Conservation (phyloP, 163 green algal genomes). For the Scenedesmus sp. region DNA sequence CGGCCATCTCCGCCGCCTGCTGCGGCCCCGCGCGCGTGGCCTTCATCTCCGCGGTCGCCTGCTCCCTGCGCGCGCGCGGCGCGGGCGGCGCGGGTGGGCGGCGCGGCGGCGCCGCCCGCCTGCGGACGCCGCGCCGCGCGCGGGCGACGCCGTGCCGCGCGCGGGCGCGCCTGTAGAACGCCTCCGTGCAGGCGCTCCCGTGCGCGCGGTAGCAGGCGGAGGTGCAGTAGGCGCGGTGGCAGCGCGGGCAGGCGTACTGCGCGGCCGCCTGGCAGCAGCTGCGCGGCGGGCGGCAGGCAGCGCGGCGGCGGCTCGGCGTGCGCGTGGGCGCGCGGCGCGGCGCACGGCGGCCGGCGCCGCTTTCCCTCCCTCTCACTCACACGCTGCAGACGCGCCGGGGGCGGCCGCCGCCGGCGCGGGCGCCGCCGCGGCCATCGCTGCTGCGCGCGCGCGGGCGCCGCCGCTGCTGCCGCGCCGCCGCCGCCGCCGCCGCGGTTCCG, state of each 20-base stretch:
- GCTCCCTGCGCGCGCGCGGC: constrained; percentile 60
- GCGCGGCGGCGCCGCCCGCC: too few species aligned
- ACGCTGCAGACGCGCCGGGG: constrained; percentile 29
- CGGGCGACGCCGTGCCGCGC: too few species aligned
- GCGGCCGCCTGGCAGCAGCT: constrained; percentile 71
- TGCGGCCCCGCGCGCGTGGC: constrained; percentile 51
- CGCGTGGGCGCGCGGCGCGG: too few species aligned
- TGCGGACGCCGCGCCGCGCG: too few species aligned
- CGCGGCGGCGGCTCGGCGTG: too few species aligned
- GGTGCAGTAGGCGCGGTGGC: constrained; percentile 84
- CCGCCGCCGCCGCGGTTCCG: too few species aligned
- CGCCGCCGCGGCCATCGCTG: constrained; percentile 1
- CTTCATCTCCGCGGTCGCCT: constrained; percentile 60
- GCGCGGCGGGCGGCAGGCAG: constrained; percentile 12
- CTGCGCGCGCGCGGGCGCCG: not conserved
- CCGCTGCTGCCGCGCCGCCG: not conserved
- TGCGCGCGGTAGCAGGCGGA: constrained; percentile 84
- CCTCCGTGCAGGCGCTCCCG: constrained; percentile 74
- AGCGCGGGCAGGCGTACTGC: constrained; percentile 84
- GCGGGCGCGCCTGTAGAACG: constrained; percentile 77
- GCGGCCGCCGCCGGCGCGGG: not conserved
- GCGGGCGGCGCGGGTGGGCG: not conserved
- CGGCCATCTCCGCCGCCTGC: constrained; percentile 62
- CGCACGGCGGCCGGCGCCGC: too few species aligned
- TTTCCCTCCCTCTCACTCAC: too few species aligned